Conservation (phyloP, 106 monocot genomes). For the Gastrodia elata region DNA sequence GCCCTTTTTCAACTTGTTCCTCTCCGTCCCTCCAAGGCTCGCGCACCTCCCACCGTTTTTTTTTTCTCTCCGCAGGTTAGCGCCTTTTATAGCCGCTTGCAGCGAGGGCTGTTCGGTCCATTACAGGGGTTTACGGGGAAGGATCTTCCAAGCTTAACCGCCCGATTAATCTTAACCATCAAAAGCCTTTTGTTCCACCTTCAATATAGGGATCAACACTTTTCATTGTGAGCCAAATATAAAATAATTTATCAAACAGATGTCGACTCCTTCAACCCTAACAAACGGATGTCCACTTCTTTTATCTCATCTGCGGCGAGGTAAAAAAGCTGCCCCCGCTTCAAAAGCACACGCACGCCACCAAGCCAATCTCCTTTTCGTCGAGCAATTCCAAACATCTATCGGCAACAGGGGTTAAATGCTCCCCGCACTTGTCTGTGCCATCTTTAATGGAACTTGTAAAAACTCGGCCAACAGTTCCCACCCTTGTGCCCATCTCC, state of each 20-base stretch:
- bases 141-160: not conserved
- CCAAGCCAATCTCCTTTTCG: not conserved
- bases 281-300: not conserved
- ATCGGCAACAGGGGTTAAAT: not conserved
- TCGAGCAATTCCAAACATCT: conserved; percentile 29
- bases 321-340: conserved; percentile 4
- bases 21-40: not conserved
- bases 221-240: too few relatives aligned
- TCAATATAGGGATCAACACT: not conserved
- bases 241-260: not conserved
- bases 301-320: conserved; percentile 5
- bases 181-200: not conserved
- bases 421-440: not conserved
- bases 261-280: not conserved
- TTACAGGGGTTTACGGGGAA: not conserved
- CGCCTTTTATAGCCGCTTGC: not conserved
- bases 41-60: not conserved
- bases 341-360: conserved; percentile 23
- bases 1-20: not conserved
- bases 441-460: not conserved
- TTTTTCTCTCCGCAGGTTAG: not conserved
- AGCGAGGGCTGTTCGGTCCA: too few relatives aligned
- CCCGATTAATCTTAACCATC: not conserved
- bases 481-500: not conserved
- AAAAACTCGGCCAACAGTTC: conserved; percentile 15